A percentile compares a stretch with the other conserved stretches of the same genome.
phyloP scores from a whole-genome alignment of 1,284 basidiomycete species.

The Sporisorium reilianum region DNA sequence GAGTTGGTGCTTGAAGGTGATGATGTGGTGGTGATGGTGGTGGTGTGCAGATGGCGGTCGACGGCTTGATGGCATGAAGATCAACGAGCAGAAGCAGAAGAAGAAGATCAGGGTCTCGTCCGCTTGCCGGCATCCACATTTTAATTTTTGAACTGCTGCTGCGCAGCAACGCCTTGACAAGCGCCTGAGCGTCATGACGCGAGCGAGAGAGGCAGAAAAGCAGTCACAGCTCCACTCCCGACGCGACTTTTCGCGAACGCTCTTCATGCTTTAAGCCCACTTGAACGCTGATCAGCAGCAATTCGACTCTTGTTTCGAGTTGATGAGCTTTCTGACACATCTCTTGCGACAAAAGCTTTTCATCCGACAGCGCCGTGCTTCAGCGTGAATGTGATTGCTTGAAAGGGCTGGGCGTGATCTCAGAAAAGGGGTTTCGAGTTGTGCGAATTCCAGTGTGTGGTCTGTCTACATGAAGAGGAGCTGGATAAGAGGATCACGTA shows the following conservation, averaged over 20 bases:
- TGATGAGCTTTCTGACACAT: slow-evolving; percentile 5
- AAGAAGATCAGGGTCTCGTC: slow-evolving; percentile 12
- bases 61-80: neutral
- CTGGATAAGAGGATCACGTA: neutral
- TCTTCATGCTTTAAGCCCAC: neutral
- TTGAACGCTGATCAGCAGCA: neutral
- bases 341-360: neutral
- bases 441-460: neutral
- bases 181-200: neutral
- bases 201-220: neutral
- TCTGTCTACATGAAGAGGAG: neutral
- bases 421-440: neutral
- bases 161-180: too few species aligned
- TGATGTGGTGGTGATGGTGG: neutral
- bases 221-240: neutral
- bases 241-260: neutral
- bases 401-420: too few species aligned
- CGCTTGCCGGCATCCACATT: slow-evolving; percentile 4
- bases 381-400: too few species aligned
- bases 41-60: neutral
- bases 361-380: too few species aligned
- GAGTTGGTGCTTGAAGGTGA: neutral
- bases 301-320: neutral
- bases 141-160: neutral
- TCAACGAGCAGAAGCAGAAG: neutral